These are phyloP conservation scores for Dictyostelium firmibasis DNA, from an alignment of 78 protist genomes.

Conservation along the genomic window DNA sequence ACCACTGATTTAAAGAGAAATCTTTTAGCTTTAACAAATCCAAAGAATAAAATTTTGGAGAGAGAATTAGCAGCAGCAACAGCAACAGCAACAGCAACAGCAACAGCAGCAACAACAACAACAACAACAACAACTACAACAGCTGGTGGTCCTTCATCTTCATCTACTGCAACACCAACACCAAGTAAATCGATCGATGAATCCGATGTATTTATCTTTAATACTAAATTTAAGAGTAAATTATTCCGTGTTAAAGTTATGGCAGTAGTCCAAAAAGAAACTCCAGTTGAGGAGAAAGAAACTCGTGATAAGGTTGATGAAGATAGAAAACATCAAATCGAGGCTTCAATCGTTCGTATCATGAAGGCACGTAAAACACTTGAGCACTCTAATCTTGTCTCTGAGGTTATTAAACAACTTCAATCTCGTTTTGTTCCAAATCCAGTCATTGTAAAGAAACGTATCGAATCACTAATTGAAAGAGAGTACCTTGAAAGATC, in stretches of 20 bases:
- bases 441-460: conserved; percentile 93
- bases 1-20: conserved; percentile 88
- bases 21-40: conserved; percentile 89
- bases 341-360: conserved; percentile 96
- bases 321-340: conserved; percentile 89
- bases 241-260: conserved; percentile 88
- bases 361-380: conserved; percentile 96
- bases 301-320: conserved; percentile 85
- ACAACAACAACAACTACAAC: neutral
- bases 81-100: neutral
- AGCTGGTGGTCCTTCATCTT: neutral
- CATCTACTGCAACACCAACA: neutral
- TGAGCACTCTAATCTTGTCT: conserved; percentile 86
- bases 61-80: neutral
- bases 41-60: conserved; percentile 72
- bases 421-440: conserved; percentile 77
- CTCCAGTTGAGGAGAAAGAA: conserved; percentile 76
- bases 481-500: conserved; percentile 93
- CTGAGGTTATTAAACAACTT: conserved; percentile 90
- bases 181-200: conserved; percentile 71
- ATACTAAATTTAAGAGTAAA: conserved; percentile 83
- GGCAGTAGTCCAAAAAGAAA: conserved; percentile 92
- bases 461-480: conserved; percentile 96
- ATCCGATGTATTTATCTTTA: conserved; percentile 87
- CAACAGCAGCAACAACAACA: neutral